phyloP scores from a whole-genome alignment of 305 asterid genomes.

The Caryopteris hybrid region DNA sequence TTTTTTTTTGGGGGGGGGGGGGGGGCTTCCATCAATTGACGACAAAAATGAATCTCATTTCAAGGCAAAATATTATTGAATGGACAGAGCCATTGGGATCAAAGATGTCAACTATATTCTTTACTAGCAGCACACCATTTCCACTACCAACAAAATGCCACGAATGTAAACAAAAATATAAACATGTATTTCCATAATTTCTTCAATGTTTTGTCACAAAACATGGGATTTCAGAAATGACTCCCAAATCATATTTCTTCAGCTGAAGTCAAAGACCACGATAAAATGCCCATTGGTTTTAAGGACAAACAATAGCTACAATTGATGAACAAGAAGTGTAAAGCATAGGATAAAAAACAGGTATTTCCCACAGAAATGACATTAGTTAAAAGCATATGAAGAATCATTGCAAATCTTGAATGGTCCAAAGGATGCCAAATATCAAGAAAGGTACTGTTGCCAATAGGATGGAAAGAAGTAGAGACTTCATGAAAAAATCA shows the following conservation, averaged over 20 bases:
- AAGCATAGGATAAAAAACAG: not conserved
- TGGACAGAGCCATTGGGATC: not conserved
- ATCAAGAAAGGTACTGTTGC: not conserved
- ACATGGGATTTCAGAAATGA: not conserved
- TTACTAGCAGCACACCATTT: not conserved
- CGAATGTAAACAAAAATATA: not conserved
- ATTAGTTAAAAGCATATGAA: not conserved
- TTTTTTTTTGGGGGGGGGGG: not conserved
- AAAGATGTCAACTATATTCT: not conserved
- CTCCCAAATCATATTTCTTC: not conserved
- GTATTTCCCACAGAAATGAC: not conserved
- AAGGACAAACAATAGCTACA: not conserved
- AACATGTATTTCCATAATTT: not conserved
- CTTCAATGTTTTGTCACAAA: not conserved
- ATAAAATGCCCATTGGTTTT: not conserved
- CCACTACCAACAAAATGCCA: not conserved
- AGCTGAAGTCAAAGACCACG: conserved; percentile 9
- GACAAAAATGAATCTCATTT: conserved; percentile 2
- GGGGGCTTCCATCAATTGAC: not conserved
- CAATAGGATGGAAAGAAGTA: not conserved
- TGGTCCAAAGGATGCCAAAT: not conserved
- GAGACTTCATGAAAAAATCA: not conserved
- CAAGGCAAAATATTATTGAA: not conserved
- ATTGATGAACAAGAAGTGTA: not conserved
- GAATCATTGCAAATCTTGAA: not conserved